Conservation (phyloP, 2,329 filamentous ascomycete genomes). For the Tothia fuscella region DNA sequence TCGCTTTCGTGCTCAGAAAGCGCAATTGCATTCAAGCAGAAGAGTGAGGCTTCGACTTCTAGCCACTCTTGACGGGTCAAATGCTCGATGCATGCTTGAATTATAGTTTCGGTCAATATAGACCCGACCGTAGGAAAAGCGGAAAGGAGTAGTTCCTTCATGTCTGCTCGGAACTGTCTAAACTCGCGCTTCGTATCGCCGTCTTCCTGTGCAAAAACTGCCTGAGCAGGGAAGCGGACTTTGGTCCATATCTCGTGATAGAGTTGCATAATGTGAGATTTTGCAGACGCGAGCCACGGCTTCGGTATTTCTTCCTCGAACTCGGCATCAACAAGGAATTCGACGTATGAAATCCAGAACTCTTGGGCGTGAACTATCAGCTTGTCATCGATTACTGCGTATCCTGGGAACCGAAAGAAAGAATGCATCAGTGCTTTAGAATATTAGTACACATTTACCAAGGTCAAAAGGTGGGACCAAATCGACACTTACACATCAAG, state of each 20-base stretch:
- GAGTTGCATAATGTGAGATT: slow-evolving; percentile 49
- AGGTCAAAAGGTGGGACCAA: neutral
- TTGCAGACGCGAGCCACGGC: slow-evolving; percentile 48
- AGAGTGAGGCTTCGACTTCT: slow-evolving; percentile 40
- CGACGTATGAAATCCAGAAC: slow-evolving; percentile 70
- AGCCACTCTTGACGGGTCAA: slow-evolving; percentile 34
- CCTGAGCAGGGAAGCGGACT: slow-evolving; percentile 51
- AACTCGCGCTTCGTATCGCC: slow-evolving; percentile 56
- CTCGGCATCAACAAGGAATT: slow-evolving; percentile 45
- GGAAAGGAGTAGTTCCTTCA: slow-evolving; percentile 65
- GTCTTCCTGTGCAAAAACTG: slow-evolving; percentile 54
- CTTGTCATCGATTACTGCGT: slow-evolving; percentile 59
- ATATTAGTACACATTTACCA: neutral
- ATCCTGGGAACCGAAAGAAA: slow-evolving; percentile 53
- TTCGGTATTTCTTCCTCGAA: slow-evolving; percentile 20
- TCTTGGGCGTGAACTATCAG: slow-evolving; percentile 64
- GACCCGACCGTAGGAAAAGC: slow-evolving; percentile 47
- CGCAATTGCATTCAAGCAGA: slow-evolving; percentile 53
- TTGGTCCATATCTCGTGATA: slow-evolving; percentile 58
- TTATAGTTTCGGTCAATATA: slow-evolving; percentile 34
- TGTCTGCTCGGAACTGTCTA: slow-evolving; percentile 61
- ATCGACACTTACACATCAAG: slow-evolving; percentile 22
- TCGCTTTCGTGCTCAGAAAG: slow-evolving; percentile 50
- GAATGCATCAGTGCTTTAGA: slow-evolving; percentile 41
- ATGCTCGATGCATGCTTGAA: slow-evolving; percentile 28